A percentile compares a stretch with the other conserved stretches of the same genome.
phyloP scores from a whole-genome alignment of 257 asterid species.

The Primulina tabacum region DNA sequence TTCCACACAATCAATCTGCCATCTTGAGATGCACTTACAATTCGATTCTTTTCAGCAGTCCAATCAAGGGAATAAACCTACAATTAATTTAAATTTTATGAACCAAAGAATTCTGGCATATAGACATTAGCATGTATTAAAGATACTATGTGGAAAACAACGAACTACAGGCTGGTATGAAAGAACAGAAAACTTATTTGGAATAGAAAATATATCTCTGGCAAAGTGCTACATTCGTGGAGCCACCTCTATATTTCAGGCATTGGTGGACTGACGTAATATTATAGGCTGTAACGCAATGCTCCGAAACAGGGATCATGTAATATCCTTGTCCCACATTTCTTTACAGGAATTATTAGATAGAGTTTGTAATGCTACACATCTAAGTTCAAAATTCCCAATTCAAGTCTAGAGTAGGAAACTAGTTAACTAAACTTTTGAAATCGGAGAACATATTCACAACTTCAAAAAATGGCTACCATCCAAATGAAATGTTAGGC shows the following conservation, averaged over 20 bases:
- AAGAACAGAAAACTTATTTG: too few relatives aligned
- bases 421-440: neutral
- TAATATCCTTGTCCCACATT: neutral
- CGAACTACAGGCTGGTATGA: neutral
- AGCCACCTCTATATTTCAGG: neutral
- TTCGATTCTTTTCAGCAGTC: slow-evolving; percentile 93
- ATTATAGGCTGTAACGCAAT: neutral
- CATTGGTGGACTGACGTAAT: neutral
- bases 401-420: neutral
- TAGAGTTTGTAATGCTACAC: neutral
- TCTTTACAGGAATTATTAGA: neutral
- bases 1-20: slow-evolving; percentile 97
- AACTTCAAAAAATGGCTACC: neutral
- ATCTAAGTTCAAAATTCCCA: neutral
- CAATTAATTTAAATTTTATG: slow-evolving; percentile 23
- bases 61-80: slow-evolving; percentile 96
- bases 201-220: neutral
- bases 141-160: neutral
- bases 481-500: neutral
- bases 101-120: neutral
- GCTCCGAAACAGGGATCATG: neutral
- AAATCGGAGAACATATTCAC: neutral
- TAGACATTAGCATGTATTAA: neutral
- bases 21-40: slow-evolving; percentile 98
- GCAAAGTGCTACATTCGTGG: neutral